phyloP scores from a whole-genome alignment of 176 grass and related monocot genomes.

The Aegilops speltoides region DNA sequence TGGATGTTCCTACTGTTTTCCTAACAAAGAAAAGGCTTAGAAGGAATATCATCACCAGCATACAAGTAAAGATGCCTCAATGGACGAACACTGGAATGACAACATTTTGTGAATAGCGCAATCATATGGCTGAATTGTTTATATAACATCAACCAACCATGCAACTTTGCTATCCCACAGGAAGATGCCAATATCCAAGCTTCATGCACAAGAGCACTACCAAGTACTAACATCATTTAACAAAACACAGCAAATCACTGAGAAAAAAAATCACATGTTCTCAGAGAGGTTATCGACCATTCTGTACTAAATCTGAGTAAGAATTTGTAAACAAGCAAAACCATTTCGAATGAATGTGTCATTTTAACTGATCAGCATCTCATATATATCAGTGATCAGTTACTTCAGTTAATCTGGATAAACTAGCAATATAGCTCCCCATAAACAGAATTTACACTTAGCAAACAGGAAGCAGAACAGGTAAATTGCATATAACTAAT shows the following conservation, averaged over 20 bases:
- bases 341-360: no score
- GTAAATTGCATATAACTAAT: neutral
- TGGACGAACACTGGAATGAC: neutral
- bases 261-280: no score
- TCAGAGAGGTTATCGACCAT: no score
- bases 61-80: constrained; percentile 14
- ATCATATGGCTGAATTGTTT: neutral
- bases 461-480: neutral
- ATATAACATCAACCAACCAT: neutral
- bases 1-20: neutral
- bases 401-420: neutral
- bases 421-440: constrained; percentile 7
- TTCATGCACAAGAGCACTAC: constrained; percentile 10
- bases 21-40: constrained; percentile 1
- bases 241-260: neutral
- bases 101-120: neutral
- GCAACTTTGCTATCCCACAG: neutral
- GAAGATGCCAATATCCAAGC: neutral
- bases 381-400: neutral
- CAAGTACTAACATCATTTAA: neutral
- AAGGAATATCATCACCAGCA: neutral
- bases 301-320: no score
- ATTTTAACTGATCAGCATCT: neutral
- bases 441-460: neutral
- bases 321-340: no score